Base-by-base conservation (phyloP, 2,329 filamentous ascomycete species). In the Lasiodiplodia sp. region DNA sequence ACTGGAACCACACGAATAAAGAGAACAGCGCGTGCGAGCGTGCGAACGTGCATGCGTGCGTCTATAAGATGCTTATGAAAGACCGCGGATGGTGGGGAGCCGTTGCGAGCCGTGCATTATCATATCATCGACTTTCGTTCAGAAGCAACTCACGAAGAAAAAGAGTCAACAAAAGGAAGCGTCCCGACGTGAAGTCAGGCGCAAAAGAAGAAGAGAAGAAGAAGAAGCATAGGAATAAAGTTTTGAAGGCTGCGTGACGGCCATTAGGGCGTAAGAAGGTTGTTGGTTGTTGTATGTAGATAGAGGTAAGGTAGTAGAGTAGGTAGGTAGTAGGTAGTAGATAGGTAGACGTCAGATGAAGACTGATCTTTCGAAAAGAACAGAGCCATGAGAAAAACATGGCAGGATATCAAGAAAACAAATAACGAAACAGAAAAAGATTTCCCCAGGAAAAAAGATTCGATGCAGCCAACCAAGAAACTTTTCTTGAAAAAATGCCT, bases 341-440 rank as follows among this genome's bases (percentile, higher is more conserved):
- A 49, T 65, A 28, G 62, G 62, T 66, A 56, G 51, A 56, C 31
- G 63, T 55, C 49, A 37, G 55, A 56, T 21, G 51, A 28, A 28
- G 28, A 66, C 60, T 38, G 34, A 21, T 64, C 60, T 64, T 52
- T 34, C 7, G 44, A 62, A 44, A 31, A 44, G 37, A 52, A 34
- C 44, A 64, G 47, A 44, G 60, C 60, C 60, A 38, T 18, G 38
- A 34, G 12, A 11, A 18, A 21, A 11, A 18, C 14, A n/a, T 21
- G 60, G 44, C 60, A 64, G 60, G 60, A 64, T 64, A 64, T 64
- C 60, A 64, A 63, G 58, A 49, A 63, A 64, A 23, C 51, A 52
- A 38, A 63, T 10, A 28, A 31, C 3, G 5, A 21, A 28, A 25
- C 14, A 18, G 28, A 28, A n/a, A 21, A 38, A 18, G n/a, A 47